Base-by-base conservation (phyloP, 169 alveolate genomes). In the Hepatocystis sp. region DNA sequence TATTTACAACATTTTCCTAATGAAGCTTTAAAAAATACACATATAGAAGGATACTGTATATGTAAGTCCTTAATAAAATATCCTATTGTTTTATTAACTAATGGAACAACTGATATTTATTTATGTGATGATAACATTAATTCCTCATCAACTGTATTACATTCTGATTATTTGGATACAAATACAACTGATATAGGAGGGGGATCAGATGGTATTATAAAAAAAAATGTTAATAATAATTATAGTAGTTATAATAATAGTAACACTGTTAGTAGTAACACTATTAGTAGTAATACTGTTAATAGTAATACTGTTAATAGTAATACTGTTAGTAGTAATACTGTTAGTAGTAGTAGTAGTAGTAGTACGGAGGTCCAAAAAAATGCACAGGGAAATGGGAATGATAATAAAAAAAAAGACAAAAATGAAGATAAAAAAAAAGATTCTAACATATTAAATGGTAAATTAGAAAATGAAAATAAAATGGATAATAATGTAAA, bases 1-100 rank as follows among this genome's bases (percentile, higher is more conserved):
- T 89, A 91, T 47, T 67, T 91, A 11, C 71, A 61, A 66, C 93
- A 91, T 27, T 66, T 91, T 23, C 92, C 93, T 1, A 81, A 88
- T 34, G 76, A 92, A 4, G 94, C 90, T 32, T 52, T 55, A 7
- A 65, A 51, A 34, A 39, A 52, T 1, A 58, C 32, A 8, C 81
- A 78, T 10, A 61, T 78, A 11, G 60, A 78, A n/a, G 89, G 66
- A 5, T 78, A 78, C 15, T 63, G 71, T 61, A 58, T 78, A 2
- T 78, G 89, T 28, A 78, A 78, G 21, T 17, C 89, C 2, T 39
- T 78, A n/a, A 21, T 78, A 34, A 78, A 78, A 27, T 78, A 19
- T 30, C 89, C 89, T 5, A 25, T 78, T 4, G 89, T 63, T 40
- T 47, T 78, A 23, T 64, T 78, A 34, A 25, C 30, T 10, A 51